Evolutionary conservation across 2,329 filamentous ascomycete species (phyloP).

Genomic region (Neopestalotiopsis sp.): DNA sequence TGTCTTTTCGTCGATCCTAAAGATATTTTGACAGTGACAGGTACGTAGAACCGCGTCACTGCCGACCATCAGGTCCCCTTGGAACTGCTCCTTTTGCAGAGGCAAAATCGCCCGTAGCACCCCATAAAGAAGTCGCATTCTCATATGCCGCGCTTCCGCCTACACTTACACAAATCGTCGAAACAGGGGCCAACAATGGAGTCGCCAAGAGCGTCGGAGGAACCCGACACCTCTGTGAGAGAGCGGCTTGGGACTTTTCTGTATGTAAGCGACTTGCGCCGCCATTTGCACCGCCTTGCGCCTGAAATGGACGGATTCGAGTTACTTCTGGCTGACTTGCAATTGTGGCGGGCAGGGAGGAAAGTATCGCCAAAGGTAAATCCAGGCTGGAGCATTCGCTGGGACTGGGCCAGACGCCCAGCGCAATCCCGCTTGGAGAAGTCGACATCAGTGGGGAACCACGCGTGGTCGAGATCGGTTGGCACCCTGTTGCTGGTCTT

Average conservation of each 20-base stretch:
- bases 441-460: constrained; percentile 41
- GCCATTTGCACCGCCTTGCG: background rate
- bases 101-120: background rate
- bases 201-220: constrained; percentile 6
- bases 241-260: constrained; percentile 4
- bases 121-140: background rate
- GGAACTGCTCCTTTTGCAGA: background rate
- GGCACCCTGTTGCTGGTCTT: constrained; percentile 62
- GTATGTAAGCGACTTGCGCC: background rate
- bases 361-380: constrained; percentile 44
- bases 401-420: constrained; percentile 49
- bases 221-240: constrained; percentile 3
- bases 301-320: background rate
- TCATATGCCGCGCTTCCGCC: constrained; percentile 4
- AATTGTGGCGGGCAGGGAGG: constrained; percentile 16
- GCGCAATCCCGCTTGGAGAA: constrained; percentile 46
- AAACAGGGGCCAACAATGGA: constrained; percentile 11
- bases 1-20: background rate
- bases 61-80: background rate
- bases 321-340: background rate
- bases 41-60: background rate
- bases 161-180: constrained; percentile 3
- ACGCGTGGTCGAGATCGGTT: constrained; percentile 57
- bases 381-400: constrained; percentile 46
- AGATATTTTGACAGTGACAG: background rate